Evolutionary conservation across 1,284 basidiomycete genomes (phyloP).

Genomic region (Psilocybe mexicana): DNA sequence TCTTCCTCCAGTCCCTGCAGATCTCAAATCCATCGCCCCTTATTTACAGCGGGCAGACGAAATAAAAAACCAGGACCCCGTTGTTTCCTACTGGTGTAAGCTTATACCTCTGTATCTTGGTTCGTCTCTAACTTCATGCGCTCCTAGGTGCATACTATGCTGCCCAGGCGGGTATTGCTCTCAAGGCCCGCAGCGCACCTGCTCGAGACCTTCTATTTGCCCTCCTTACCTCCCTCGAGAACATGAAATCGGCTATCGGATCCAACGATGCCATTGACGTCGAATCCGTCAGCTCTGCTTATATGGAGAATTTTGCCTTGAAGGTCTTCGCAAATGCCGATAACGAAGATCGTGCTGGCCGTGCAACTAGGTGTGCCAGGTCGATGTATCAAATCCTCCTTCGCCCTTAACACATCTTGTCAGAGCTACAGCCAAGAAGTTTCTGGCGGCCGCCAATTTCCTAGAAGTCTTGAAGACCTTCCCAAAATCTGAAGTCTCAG

Average conservation of each 20-base stretch:
- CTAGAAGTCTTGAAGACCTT: slow-evolving; percentile 82
- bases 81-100: slow-evolving; percentile 95
- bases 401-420: slow-evolving; percentile 7
- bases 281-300: slow-evolving; percentile 82
- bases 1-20: slow-evolving; percentile 54
- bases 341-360: slow-evolving; percentile 82
- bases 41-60: slow-evolving; percentile 92
- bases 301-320: slow-evolving; percentile 93
- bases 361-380: slow-evolving; percentile 64
- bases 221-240: slow-evolving; percentile 80
- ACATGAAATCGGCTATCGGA: slow-evolving; percentile 75
- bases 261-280: slow-evolving; percentile 82
- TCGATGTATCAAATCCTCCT: background rate
- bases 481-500: slow-evolving; percentile 54
- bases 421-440: slow-evolving; percentile 85
- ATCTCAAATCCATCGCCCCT: slow-evolving; percentile 68
- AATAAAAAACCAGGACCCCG: slow-evolving; percentile 76
- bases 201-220: slow-evolving; percentile 73
- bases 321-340: slow-evolving; percentile 90
- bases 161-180: slow-evolving; percentile 80
- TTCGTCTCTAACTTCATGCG: background rate
- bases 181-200: slow-evolving; percentile 58
- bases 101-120: slow-evolving; percentile 16
- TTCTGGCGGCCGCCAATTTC: slow-evolving; percentile 86
- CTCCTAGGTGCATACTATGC: slow-evolving; percentile 83